Evolutionary conservation across 257 asterid species (phyloP), one percentile per base, ranked within the genome.

Genomic region (Primulina tabacum): DNA sequence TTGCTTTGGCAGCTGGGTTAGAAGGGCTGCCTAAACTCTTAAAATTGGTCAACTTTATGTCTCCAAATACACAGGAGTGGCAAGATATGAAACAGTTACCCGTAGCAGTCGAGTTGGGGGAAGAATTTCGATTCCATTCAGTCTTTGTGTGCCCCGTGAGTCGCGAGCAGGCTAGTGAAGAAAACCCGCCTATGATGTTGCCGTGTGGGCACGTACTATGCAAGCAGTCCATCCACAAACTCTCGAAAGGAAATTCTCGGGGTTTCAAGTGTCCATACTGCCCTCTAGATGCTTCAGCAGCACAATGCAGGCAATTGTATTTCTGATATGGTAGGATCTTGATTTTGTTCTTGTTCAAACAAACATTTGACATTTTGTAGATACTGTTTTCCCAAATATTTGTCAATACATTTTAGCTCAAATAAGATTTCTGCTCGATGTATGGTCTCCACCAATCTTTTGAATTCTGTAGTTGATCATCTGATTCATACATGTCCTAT

Each of bases 171-270:
- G 74, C 80, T 10, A 80, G 80, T 62, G 79, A 80, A 30, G 86
- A 75, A 16, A 89, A 85, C 64, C 95, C 92, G 0, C 87, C 95
- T 1, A 83, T 89, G 96, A 9, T 82, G 62, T 52, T 89, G 78
- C 86, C 87, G 34, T 87, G 96, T 60, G 92, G 94, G 16, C 94
- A 89, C 58, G 89, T 84, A 65, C 76, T 87, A 34, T 84, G 95
- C 86, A 81, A 76, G 79, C 80, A 85, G 55, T 82, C 91, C 11
- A 82, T 89, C 20, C 38, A 67, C 52, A 79, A 69, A 37, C 74
- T 85, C 12, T 79, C 86, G 1, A 87, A 81, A 72, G 71, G 75
- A 53, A 69, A 70, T 53, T 69, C 76, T 0, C 78, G 79, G 0
- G n/a, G 32, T 80, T 89, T 89, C 82, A 85, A 85, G 75, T 89